phyloP scores from a whole-genome alignment of 805 yeast species.

The Nakazawaea wyomingensis region DNA sequence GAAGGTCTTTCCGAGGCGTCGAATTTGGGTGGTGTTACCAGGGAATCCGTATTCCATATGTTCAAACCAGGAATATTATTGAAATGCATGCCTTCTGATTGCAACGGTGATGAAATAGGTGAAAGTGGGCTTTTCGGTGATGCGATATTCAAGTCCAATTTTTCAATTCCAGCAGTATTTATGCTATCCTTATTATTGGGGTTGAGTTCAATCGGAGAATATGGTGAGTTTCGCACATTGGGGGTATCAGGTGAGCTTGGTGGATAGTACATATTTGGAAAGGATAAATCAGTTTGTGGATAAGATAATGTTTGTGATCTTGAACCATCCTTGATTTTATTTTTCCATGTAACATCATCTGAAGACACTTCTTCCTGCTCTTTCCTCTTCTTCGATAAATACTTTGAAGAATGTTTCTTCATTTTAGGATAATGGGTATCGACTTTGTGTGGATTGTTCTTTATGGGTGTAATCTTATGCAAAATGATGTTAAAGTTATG shows the following conservation, averaged over 20 bases:
- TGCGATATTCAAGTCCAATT: neutral
- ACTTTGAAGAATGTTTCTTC: constrained; percentile 13
- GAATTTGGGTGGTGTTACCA: neutral
- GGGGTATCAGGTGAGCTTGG: constrained; percentile 25
- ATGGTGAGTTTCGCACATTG: constrained; percentile 11
- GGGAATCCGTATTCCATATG: constrained; percentile 7
- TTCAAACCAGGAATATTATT: constrained; percentile 17
- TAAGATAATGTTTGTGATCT: too few species aligned
- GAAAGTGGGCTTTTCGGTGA: constrained; percentile 8
- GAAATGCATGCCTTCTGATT: neutral
- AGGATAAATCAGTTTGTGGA: neutral
- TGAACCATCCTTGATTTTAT: too few species aligned
- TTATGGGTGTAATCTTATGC: constrained; percentile 20
- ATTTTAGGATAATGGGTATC: constrained; percentile 6
- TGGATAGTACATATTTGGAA: constrained; percentile 4
- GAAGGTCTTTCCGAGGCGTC: constrained; percentile 22
- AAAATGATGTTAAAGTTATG: constrained; percentile 54
- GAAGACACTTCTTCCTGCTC: constrained; percentile 18
- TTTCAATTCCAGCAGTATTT: neutral
- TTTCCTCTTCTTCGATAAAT: constrained; percentile 9
- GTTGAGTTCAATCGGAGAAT: constrained; percentile 10
- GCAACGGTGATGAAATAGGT: neutral
- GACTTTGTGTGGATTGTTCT: neutral
- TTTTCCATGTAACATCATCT: constrained; percentile 24
- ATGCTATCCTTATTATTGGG: constrained; percentile 6